A percentile compares a stretch with the other conserved stretches of the same genome.
phyloP scores from a whole-genome alignment of 179 eudicot species.

The Corrigiola litoralis region DNA sequence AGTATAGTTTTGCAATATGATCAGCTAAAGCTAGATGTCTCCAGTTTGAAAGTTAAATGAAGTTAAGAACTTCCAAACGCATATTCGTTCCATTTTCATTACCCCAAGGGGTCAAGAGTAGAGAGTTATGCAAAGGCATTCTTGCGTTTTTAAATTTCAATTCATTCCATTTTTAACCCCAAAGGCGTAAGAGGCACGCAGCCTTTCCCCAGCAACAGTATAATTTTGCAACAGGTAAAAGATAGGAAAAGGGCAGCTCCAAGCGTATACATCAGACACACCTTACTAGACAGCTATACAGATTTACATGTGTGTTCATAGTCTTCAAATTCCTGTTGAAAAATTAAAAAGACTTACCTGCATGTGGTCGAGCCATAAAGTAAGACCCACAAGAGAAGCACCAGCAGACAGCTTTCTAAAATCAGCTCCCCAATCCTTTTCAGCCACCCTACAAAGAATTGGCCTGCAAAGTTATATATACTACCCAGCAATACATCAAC shows the following conservation, averaged over 20 bases:
- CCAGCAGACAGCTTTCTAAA: conserved; percentile 94
- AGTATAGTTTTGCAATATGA: no score
- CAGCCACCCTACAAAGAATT: conserved; percentile 74
- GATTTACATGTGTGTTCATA: not conserved
- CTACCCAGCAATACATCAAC: not conserved
- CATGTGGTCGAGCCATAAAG: conserved; percentile 98
- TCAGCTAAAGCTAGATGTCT: not conserved
- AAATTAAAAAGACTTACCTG: conserved; percentile 48
- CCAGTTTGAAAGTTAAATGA: no score
- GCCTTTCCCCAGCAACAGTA: no score
- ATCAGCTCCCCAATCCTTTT: conserved; percentile 99
- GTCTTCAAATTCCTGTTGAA: not conserved
- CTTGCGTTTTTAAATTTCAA: no score
- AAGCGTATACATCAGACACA: not conserved
- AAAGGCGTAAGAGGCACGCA: no score
- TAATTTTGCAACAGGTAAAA: no score
- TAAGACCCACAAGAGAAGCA: conserved; percentile 97
- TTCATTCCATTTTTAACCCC: no score
- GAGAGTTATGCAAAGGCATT: no score
- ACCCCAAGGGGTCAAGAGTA: no score
- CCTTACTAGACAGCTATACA: not conserved
- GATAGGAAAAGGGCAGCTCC: no score
- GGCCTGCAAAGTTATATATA: not conserved
- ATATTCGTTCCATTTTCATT: no score
- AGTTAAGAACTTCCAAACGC: not conserved